These are phyloP conservation scores for Funneliformis caledonium DNA, from an alignment of 371 early-diverging fungal species.

Conservation along the genomic window DNA sequence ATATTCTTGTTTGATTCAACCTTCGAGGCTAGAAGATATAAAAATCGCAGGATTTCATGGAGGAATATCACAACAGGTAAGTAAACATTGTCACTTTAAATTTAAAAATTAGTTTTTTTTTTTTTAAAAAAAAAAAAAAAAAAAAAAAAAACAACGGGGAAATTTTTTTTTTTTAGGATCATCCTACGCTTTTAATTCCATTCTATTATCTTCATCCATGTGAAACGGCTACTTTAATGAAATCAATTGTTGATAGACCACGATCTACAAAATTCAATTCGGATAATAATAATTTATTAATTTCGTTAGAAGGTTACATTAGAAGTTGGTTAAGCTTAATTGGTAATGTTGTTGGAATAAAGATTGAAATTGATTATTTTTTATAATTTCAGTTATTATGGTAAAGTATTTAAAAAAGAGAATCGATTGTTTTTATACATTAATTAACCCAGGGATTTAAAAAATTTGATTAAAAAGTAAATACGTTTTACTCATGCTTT, in stretches of 20 bases:
- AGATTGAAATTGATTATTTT: constrained; percentile 22
- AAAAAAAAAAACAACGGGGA: not conserved
- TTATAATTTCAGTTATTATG: not conserved
- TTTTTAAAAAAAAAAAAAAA: not conserved
- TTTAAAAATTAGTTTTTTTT: constrained; percentile 36
- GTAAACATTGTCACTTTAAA: not conserved
- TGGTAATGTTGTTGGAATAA: constrained; percentile 34
- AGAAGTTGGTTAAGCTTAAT: constrained; percentile 40
- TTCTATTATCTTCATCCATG: constrained; percentile 76
- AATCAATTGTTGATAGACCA: constrained; percentile 43
- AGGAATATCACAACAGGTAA: constrained; percentile 49
- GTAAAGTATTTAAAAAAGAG: not conserved
- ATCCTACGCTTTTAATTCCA: constrained; percentile 63
- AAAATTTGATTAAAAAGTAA: not conserved
- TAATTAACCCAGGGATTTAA: not conserved
- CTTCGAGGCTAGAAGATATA: constrained; percentile 45
- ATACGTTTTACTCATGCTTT: not conserved
- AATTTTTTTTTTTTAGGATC: constrained; percentile 56
- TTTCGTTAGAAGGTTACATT: constrained; percentile 33
- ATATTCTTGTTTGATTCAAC: constrained; percentile 52
- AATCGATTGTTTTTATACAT: not conserved
- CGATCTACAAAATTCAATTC: not conserved
- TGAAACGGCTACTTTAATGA: constrained; percentile 66
- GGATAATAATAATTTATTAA: not conserved
- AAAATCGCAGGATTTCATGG: constrained; percentile 46